Conservation (phyloP, 2,329 filamentous ascomycete species). For the Trichoderma sp. region DNA sequence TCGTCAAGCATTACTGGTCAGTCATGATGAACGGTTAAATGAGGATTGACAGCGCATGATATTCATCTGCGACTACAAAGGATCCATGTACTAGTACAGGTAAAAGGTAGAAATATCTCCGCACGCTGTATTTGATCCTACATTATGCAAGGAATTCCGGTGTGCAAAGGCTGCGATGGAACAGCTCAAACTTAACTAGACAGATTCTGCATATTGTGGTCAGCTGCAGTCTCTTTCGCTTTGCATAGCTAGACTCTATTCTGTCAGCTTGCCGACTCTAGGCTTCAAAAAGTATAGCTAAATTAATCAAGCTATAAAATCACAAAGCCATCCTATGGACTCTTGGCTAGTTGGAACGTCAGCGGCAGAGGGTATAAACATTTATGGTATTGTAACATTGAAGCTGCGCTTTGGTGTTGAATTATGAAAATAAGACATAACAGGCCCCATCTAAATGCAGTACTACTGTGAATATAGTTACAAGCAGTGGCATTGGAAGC, state of each 20-base stretch:
- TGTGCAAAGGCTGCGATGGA: not conserved
- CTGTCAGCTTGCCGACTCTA: not conserved
- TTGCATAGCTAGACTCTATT: not conserved
- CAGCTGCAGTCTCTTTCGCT: not conserved
- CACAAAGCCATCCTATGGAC: not conserved
- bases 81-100: not conserved
- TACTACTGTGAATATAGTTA: not conserved
- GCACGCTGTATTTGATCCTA: not conserved
- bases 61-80: not conserved
- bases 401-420: not conserved
- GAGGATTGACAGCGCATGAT: not conserved
- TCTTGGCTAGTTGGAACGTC: not conserved
- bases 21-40: not conserved
- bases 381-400: not conserved
- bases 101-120: not conserved
- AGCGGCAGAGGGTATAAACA: not conserved
- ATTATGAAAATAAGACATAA: not conserved
- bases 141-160: not conserved
- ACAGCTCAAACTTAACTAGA: not conserved
- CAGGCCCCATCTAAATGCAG: not conserved
- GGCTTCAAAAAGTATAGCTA: not conserved
- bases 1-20: not conserved
- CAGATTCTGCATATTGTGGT: not conserved
- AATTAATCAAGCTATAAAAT: not conserved
- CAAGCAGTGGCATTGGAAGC: not conserved